phyloP scores from a whole-genome alignment of 2,329 filamentous ascomycete species.

The Claviceps quebecensis region DNA sequence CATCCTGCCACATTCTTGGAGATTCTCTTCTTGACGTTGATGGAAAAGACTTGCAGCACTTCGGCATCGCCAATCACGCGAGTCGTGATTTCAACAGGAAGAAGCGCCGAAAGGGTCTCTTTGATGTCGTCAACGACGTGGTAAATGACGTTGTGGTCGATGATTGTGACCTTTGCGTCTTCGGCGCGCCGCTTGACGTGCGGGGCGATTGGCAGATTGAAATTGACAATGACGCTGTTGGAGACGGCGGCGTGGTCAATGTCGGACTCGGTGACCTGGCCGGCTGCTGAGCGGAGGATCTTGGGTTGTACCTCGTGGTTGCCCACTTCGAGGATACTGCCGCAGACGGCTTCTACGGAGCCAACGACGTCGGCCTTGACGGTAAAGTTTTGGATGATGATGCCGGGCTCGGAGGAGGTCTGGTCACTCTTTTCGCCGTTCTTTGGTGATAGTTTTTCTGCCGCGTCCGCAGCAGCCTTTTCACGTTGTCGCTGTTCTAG shows the following conservation, averaged over 20 bases:
- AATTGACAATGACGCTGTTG: constrained; percentile 65
- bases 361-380: constrained; percentile 89
- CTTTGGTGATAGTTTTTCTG: constrained; percentile 14
- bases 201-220: constrained; percentile 60
- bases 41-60: constrained; percentile 68
- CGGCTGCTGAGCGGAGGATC: constrained; percentile 65
- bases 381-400: constrained; percentile 59
- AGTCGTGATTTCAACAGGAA: constrained; percentile 51
- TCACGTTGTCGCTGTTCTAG: constrained; percentile 50
- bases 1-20: constrained; percentile 74
- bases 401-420: constrained; percentile 24
- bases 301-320: constrained; percentile 70
- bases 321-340: constrained; percentile 63
- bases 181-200: constrained; percentile 58
- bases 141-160: constrained; percentile 83
- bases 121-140: constrained; percentile 61
- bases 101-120: constrained; percentile 50
- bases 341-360: constrained; percentile 79
- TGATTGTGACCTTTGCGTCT: constrained; percentile 55
- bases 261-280: constrained; percentile 71
- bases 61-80: constrained; percentile 81
- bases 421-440: constrained; percentile 21
- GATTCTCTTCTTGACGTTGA: constrained; percentile 59
- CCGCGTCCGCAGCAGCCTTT: constrained; percentile 26
- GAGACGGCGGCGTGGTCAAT: constrained; percentile 75